Base-by-base conservation (phyloP, 2,329 filamentous ascomycete species). In the Conoideocrella luteorostrata region DNA sequence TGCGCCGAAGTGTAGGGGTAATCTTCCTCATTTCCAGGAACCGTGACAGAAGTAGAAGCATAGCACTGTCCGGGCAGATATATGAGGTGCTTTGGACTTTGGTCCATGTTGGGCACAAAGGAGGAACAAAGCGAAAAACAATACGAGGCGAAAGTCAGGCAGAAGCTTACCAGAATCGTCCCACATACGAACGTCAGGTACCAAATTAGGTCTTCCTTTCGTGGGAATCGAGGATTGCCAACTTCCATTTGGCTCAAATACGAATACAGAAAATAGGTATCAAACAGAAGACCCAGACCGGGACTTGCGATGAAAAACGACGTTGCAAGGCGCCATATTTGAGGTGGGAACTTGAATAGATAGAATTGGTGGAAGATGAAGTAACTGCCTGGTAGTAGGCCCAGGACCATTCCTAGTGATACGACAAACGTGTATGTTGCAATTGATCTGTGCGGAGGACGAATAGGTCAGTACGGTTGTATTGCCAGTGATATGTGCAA, bases 1-100 rank as follows among this genome's bases (percentile, higher is more conserved):
- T 69, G 68, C 63, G 55, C 59, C 56, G 62, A 74, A 72, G 72
- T 75, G 76, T 72, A 79, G 77, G 82, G 83, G 80, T 78, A 71
- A 78, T 88, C 82, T 88, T 75, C 84, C 84, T 88, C 84, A 72
- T 68, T 81, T 86, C 71, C 82, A 88, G 84, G 84, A 88, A 88
- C 83, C 84, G 83, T 72, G 75, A 83, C 82, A 86, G 82, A 72
- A 79, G 83, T 76, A 58, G 65, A 64, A 68, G 75, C 68, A 65
- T 50, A 59, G 60, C 72, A 73, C 83, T 86, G 83, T 79, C 77
- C 84, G 84, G 83, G 84, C 84, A 88, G 84, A 86, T 86, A 81
- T 74, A 71, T 71, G 74, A 77, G 75, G 66, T 24, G 5, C 23
- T 20, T 34, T 15, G 18, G 24, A 38, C 21, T 13, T 15, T 26